Evolutionary conservation across 306 rosid genomes (phyloP).

Genomic region (Trichosanthes truncata): DNA sequence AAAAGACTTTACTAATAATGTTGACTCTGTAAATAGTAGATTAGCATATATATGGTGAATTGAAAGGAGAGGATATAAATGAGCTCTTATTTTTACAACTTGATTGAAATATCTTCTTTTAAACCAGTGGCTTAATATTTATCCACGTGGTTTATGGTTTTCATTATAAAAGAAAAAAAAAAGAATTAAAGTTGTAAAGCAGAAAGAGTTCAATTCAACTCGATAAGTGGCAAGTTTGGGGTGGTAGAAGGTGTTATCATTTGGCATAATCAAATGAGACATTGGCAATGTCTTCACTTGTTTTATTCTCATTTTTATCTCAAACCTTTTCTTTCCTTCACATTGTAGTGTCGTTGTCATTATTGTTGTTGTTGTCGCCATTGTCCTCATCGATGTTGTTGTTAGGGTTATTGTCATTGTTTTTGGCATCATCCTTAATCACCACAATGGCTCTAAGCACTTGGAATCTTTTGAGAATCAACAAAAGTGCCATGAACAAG

Average conservation of each 20-base stretch:
- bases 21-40: not conserved
- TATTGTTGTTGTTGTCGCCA: not conserved
- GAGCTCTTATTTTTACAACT: not conserved
- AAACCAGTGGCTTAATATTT: not conserved
- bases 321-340: not conserved
- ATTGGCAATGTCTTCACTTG: not conserved
- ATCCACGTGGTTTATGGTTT: not conserved
- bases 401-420: slow-evolving; percentile 2
- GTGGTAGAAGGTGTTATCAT: not conserved
- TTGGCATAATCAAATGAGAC: slow-evolving; percentile 6
- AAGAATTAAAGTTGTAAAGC: not conserved
- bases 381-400: not conserved
- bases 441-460: not conserved
- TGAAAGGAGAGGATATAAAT: not conserved
- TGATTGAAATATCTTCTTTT: not conserved
- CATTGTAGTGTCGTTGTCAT: not conserved
- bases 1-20: no score
- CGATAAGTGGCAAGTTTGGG: not conserved
- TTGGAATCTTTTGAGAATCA: not conserved
- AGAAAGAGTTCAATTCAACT: not conserved
- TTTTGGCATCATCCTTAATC: not conserved
- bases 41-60: no score
- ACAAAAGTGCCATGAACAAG: not conserved
- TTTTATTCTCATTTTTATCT: not conserved
- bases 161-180: not conserved